phyloP scores from a whole-genome alignment of 2,329 filamentous ascomycete genomes.

The Mycosphaerelloides madeirae region DNA sequence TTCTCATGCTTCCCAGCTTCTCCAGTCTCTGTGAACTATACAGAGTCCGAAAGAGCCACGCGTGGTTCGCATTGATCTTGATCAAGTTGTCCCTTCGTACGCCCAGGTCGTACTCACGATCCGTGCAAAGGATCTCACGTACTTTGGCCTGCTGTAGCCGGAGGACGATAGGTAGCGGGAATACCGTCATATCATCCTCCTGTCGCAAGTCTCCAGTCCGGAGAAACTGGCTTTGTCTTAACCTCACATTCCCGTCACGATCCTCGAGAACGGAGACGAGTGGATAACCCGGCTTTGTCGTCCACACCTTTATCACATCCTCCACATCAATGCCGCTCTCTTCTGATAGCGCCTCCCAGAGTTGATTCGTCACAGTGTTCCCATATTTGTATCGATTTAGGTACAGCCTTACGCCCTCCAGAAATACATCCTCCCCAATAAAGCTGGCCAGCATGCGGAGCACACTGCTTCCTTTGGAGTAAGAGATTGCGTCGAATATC shows the following conservation, averaged over 20 bases:
- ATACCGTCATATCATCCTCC: background rate
- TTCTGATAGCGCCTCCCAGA: conserved; percentile 81
- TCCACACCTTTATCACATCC: conserved; percentile 59
- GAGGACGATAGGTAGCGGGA: background rate
- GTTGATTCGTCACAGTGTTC: conserved; percentile 80
- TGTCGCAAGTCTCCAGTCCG: no score
- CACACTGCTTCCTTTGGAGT: conserved; percentile 87
- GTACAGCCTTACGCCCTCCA: conserved; percentile 82
- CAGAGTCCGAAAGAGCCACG: background rate
- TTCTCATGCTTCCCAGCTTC: background rate
- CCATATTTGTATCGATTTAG: conserved; percentile 80
- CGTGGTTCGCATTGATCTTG: background rate
- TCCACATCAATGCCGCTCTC: conserved; percentile 78
- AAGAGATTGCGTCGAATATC: conserved; percentile 93
- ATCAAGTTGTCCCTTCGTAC: background rate
- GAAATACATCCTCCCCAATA: conserved; percentile 77
- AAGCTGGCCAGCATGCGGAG: conserved; percentile 91
- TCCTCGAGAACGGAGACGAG: background rate
- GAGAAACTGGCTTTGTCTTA: background rate
- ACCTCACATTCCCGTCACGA: background rate
- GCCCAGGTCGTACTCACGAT: background rate
- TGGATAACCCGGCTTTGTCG: conserved; percentile 1
- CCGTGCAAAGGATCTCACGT: background rate
- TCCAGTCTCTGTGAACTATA: background rate
- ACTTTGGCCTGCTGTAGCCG: background rate